These are phyloP conservation scores for Aristolochia contorta DNA, from an alignment of 164 flowering plant species.

Conservation along the genomic window DNA sequence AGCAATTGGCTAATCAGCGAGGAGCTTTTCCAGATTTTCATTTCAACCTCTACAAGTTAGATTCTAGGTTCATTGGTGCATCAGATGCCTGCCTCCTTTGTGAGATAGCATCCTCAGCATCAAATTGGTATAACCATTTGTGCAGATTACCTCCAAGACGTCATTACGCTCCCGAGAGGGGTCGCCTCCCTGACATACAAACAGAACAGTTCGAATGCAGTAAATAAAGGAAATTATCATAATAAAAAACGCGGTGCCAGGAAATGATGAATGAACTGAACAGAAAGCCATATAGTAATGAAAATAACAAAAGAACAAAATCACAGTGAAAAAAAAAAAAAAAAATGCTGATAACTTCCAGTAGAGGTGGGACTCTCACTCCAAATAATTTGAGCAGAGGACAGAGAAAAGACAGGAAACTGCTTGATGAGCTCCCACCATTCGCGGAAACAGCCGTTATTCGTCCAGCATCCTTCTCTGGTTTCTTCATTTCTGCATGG, in stretches of 20 bases:
- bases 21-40: no score
- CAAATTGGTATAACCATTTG: neutral
- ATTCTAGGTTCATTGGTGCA: no score
- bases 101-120: neutral
- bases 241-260: neutral
- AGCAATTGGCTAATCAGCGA: no score
- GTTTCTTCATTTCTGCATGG: constrained; percentile 16
- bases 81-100: no score
- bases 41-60: no score
- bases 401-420: constrained; percentile 47
- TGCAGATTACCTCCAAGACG: constrained; percentile 32
- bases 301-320: neutral
- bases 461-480: constrained; percentile 13
- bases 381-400: constrained; percentile 52
- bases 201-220: neutral
- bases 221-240: neutral
- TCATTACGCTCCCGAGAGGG: constrained; percentile 42
- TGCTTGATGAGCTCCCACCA: constrained; percentile 23
- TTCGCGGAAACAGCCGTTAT: constrained; percentile 8
- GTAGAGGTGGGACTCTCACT: neutral
- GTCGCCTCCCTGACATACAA: constrained; percentile 42
- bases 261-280: no score
- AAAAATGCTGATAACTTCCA: neutral
- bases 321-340: neutral
- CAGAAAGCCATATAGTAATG: no score